Percentiles rank a stretch among this genome's conserved stretches.
phyloP scores from a whole-genome alignment of 1,284 basidiomycete genomes.

The Fistulina hepatica region DNA sequence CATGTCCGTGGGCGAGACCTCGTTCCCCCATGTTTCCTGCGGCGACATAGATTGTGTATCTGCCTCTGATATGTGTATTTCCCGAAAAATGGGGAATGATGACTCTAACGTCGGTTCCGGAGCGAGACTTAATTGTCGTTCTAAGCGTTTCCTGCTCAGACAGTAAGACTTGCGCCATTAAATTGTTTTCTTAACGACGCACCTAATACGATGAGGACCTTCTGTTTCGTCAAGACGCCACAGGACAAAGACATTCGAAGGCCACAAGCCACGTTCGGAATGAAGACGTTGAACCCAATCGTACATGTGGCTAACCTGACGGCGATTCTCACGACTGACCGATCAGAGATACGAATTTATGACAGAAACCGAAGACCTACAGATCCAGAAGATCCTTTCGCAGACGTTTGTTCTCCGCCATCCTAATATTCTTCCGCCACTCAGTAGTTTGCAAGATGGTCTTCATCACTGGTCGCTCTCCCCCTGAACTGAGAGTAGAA shows the following conservation, averaged over 20 bases:
- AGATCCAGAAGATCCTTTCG: conserved; percentile 61
- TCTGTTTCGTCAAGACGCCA: conserved; percentile 86
- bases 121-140: background rate
- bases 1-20: conserved; percentile 53
- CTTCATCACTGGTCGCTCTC: conserved; percentile 51
- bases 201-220: conserved; percentile 78
- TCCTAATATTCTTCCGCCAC: conserved; percentile 58
- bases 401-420: conserved; percentile 57
- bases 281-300: conserved; percentile 49
- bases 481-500: conserved; percentile 45
- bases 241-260: conserved; percentile 36
- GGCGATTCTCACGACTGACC: conserved; percentile 55
- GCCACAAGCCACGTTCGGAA: conserved; percentile 76
- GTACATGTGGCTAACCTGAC: conserved; percentile 50
- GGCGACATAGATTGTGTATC: background rate
- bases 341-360: background rate
- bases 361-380: conserved; percentile 30
- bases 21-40: conserved; percentile 24
- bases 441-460: conserved; percentile 50
- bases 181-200: conserved; percentile 10
- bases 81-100: background rate
- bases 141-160: background rate
- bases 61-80: background rate
- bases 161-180: background rate
- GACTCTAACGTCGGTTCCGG: background rate